Conservation (phyloP, 768 basidiomycete genomes). For the Favolaschia claudopus region DNA sequence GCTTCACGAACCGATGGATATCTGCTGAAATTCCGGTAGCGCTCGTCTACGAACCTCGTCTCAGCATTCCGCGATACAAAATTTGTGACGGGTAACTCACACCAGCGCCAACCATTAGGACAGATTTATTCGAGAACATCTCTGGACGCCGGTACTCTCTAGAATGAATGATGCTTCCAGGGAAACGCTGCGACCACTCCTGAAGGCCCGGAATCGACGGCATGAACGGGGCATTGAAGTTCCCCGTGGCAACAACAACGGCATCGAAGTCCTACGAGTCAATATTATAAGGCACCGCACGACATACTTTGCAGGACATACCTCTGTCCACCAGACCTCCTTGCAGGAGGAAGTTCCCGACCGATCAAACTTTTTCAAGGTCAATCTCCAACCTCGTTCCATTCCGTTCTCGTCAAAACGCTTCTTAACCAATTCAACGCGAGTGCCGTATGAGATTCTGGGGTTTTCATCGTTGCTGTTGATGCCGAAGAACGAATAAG, state of each 20-base stretch:
- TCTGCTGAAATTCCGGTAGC: slow-evolving; percentile 33
- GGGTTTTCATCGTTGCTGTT: slow-evolving; percentile 52
- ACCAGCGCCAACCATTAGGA: slow-evolving; percentile 38
- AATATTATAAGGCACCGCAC: no score
- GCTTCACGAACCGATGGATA: slow-evolving; percentile 22
- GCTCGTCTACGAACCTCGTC: slow-evolving; percentile 19
- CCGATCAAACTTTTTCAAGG: slow-evolving; percentile 36
- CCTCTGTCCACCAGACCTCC: slow-evolving; percentile 12
- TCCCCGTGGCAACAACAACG: slow-evolving; percentile 19
- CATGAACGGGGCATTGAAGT: slow-evolving; percentile 15
- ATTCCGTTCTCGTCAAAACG: no score
- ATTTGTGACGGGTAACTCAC: slow-evolving; percentile 24
- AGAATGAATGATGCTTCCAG: slow-evolving; percentile 35
- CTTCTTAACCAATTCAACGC: slow-evolving; percentile 56
- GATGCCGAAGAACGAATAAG: slow-evolving; percentile 48
- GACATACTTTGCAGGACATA: not conserved
- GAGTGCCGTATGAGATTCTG: slow-evolving; percentile 51
- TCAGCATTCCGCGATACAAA: no score
- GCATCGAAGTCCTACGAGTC: slow-evolving; percentile 18
- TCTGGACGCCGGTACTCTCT: slow-evolving; percentile 42
- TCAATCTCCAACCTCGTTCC: no score
- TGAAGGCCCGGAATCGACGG: slow-evolving; percentile 24
- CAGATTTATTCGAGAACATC: slow-evolving; percentile 32
- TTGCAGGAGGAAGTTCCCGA: not conserved
- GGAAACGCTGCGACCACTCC: slow-evolving; percentile 32